Evolutionary conservation across 805 yeast species (phyloP).

Genomic region (Starmerella cellae): DNA sequence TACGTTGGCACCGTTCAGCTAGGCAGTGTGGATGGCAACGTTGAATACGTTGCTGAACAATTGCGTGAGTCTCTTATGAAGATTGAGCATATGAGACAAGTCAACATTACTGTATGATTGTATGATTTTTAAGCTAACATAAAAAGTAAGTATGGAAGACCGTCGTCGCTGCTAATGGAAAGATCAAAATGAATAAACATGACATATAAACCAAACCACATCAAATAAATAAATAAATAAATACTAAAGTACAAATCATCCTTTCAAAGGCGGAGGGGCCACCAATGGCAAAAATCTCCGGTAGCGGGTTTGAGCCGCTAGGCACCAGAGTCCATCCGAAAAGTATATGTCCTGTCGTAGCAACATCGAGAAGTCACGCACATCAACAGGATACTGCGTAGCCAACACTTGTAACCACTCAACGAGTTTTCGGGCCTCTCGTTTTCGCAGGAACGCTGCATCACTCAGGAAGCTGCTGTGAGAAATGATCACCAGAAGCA

Average conservation of each 20-base stretch:
- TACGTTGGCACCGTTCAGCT: slow-evolving; percentile 19
- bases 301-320: slow-evolving; percentile 17
- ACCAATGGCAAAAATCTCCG: slow-evolving; percentile 11
- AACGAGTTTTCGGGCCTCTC: slow-evolving; percentile 13
- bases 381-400: slow-evolving; percentile 16
- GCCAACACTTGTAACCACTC: slow-evolving; percentile 19
- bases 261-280: slow-evolving; percentile 15
- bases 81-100: slow-evolving; percentile 19
- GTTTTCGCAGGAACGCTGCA: slow-evolving; percentile 4
- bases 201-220: not conserved
- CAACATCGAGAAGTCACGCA: slow-evolving; percentile 13
- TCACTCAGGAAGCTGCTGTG: slow-evolving; percentile 8
- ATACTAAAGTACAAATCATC: not conserved
- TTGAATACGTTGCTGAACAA: slow-evolving; percentile 14
- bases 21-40: slow-evolving; percentile 12
- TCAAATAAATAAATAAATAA: too few species aligned
- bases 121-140: too few species aligned
- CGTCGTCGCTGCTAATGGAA: too few species aligned
- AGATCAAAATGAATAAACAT: too few species aligned
- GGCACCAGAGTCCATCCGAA: slow-evolving; percentile 20
- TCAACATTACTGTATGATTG: slow-evolving; percentile 13
- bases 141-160: too few species aligned
- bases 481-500: slow-evolving; percentile 13
- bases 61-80: slow-evolving; percentile 13
- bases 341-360: slow-evolving; percentile 15